Base-by-base conservation (phyloP, 1,284 basidiomycete species). In the Cryptococcus sp. region DNA sequence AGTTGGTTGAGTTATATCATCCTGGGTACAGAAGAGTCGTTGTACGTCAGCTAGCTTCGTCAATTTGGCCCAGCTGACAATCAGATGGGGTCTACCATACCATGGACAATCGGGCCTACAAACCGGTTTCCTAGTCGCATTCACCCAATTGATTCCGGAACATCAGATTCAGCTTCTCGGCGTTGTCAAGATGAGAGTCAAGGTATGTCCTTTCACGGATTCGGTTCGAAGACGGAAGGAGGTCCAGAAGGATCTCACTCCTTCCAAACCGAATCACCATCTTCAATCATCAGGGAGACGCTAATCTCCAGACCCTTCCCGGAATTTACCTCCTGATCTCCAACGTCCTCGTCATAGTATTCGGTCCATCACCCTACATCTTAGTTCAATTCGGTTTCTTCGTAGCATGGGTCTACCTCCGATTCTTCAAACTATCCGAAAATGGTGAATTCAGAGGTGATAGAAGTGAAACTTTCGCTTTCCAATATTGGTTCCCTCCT, bases 311-410 rank as follows among this genome's bases (percentile, higher is more conserved):
- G 90, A 84, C 83, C 10, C 76, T 98, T 31, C 96, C 96, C 14
- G 97, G 98, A 85, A 83, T 87, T 31, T 93, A 97, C 73, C 82
- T 98, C 55, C 87, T 89, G 1, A 76, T 97, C 56, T 96, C 92
- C 22, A 92, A 90, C 59, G 81, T 97, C 34, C 82, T 94, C 74
- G 89, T 87, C 62, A 63, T 98, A 48, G 59, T 96, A 45, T 90
- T 94, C 28, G 88, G 87, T 73, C 88, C 92, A 64, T 88, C 87
- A 51, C 96, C 96, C 1, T 98, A 86, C 79, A 93, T 98, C 52
- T 80, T 96, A 62, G 93, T 98, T 61, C 94, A 98, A 70, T 98
- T 97, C 70, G 94, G 92, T 16, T 98, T 96, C 91, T 87, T 98
- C 56, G 86, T 93, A 7, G 83, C 88, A 23, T 98, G 91, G 87